These are phyloP conservation scores for Podospora tetraspora DNA, from an alignment of 495 filamentous ascomycete species.

Conservation along the genomic window DNA sequence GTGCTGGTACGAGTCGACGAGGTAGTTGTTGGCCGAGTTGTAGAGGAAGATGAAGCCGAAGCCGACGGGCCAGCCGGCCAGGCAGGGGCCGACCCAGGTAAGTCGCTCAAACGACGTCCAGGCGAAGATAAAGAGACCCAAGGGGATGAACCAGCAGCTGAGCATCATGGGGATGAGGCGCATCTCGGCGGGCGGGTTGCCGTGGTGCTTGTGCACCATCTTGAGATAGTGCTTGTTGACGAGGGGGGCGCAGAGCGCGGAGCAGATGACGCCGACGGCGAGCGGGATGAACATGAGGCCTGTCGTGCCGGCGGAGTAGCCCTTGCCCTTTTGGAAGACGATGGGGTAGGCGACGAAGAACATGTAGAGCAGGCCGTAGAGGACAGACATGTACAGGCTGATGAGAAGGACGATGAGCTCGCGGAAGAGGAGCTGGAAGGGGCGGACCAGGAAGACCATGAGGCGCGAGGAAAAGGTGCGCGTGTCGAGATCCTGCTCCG, in stretches of 20 bases:
- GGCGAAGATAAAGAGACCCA: slow-evolving; percentile 78
- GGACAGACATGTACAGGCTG: slow-evolving; percentile 69
- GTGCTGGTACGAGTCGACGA: slow-evolving; percentile 77
- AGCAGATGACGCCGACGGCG: slow-evolving; percentile 59
- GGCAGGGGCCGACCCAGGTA: slow-evolving; percentile 63
- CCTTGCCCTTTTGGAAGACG: slow-evolving; percentile 70
- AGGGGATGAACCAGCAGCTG: slow-evolving; percentile 72
- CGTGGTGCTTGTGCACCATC: slow-evolving; percentile 52
- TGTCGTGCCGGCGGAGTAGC: slow-evolving; percentile 62
- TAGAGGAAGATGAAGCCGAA: slow-evolving; percentile 82
- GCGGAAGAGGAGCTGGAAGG: slow-evolving; percentile 72
- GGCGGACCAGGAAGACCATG: slow-evolving; percentile 63
- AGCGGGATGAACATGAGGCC: slow-evolving; percentile 80
- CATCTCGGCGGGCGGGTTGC: slow-evolving; percentile 67
- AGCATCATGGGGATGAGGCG: slow-evolving; percentile 82
- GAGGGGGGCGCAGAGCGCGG: slow-evolving; percentile 59
- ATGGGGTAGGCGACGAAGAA: slow-evolving; percentile 79
- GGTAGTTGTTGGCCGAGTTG: slow-evolving; percentile 78
- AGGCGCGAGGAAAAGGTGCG: slow-evolving; percentile 59
- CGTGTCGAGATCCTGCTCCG: slow-evolving; percentile 66
- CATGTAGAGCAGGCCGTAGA: slow-evolving; percentile 77
- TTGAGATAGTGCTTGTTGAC: slow-evolving; percentile 75
- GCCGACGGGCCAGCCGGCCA: slow-evolving; percentile 72
- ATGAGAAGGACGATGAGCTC: slow-evolving; percentile 78
- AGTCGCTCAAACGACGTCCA: slow-evolving; percentile 67